A percentile compares a stretch with the other conserved stretches of the same genome.
Conservation (phyloP, 164 flowering plant species). For the Chimonanthus praecox region DNA sequence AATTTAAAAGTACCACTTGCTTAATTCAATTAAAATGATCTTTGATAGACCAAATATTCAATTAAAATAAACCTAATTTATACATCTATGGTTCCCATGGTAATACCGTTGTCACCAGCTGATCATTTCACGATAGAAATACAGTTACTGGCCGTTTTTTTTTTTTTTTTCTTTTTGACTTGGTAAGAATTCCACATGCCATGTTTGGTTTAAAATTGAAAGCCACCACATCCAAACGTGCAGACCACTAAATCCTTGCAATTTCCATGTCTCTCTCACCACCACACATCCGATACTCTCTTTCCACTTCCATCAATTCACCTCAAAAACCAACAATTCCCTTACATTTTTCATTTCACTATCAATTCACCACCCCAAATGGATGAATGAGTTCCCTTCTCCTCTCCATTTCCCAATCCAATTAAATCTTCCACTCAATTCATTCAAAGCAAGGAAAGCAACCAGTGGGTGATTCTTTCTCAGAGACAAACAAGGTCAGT, state of each 20-base stretch:
- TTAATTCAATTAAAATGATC: too few relatives aligned
- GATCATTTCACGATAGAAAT: too few relatives aligned
- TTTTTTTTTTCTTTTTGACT: neutral
- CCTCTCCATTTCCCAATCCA: neutral
- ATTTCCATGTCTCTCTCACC: neutral
- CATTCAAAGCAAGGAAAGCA: neutral
- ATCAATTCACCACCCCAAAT: too few relatives aligned
- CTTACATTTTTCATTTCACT: too few relatives aligned
- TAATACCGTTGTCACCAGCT: too few relatives aligned
- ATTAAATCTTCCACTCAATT: too few relatives aligned
- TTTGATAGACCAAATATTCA: too few relatives aligned
- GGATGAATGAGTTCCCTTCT: neutral
- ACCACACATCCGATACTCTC: neutral
- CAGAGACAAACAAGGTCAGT: neutral
- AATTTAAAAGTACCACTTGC: too few relatives aligned
- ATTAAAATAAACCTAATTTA: too few relatives aligned
- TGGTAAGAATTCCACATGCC: neutral
- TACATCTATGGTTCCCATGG: too few relatives aligned
- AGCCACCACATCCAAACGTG: neutral
- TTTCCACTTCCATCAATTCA: neutral
- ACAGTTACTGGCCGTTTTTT: too few relatives aligned
- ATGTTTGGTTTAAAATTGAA: neutral
- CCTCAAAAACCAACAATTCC: neutral
- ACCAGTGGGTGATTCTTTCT: neutral
- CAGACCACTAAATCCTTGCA: neutral